Base-by-base conservation (phyloP, 2,329 filamentous ascomycete species). In the Fusarium poae region DNA sequence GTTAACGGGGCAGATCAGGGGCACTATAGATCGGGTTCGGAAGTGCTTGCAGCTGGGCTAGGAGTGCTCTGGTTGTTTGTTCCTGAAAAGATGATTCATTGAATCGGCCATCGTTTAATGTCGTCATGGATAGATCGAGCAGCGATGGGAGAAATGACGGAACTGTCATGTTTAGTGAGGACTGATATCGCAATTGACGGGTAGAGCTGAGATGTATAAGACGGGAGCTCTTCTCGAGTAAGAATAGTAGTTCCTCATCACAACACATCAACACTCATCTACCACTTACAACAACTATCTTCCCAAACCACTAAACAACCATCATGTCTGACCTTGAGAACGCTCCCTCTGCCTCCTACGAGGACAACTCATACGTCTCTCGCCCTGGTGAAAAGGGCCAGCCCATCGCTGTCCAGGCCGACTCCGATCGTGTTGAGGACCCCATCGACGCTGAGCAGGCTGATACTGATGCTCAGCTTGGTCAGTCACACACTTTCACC, bases 91-190 rank as follows among this genome's bases (percentile, higher is more conserved):
- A 70, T 73, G 70, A 72, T 64, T 73, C 65, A 67, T 70, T 60
- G 50, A 61, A 35, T 43, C 18, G 57, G 18, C 29, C 46, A 46
- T 62, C 40, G 48, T 39, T 60, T 44, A 54, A 73, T 73, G 71
- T 72, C 71, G 71, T 73, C 71, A 73, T 73, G 63, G 60, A 70
- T 48, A 68, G 52, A 46, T 54, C 44, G 13, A 39, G 6, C 35
- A 18, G 15, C 23, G 13, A 40, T 9, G 16, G 18, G 46, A 50
- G 55, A 30, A 37, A 70, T 70, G 68, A 70, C 59, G 62, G 54
- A 43, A 46, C 27, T n/a, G 20, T 15, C 25, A 13, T 20, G 12
- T 35, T 25, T 29, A 42, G 20, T 57, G 25, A 43, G 25, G 57
- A 21, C 16, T 16, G 2, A 21, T 32, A 20, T 39, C 32, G 9